Evolutionary conservation across 2,329 filamentous ascomycete species (phyloP).

Genomic region (Penicillium paneum): DNA sequence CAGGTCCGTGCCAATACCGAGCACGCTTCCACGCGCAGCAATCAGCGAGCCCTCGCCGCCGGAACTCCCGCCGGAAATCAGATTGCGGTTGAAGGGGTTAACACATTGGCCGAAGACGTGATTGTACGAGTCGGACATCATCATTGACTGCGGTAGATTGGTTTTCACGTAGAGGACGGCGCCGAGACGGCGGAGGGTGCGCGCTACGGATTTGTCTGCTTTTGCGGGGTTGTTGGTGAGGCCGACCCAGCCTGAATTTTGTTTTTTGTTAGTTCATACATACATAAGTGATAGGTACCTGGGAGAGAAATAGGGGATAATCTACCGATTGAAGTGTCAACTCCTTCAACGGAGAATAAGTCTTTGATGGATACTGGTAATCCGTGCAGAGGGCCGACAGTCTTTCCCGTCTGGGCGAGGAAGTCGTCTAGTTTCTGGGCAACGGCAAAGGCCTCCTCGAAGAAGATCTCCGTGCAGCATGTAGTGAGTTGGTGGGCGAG

Average conservation of each 20-base stretch:
- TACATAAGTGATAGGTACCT: too few species aligned
- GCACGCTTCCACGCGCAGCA: constrained; percentile 47
- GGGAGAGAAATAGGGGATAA: too few species aligned
- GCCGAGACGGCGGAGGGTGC: constrained; percentile 21
- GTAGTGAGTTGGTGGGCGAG: constrained; percentile 34
- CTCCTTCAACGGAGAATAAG: constrained; percentile 22
- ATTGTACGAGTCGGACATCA: constrained; percentile 29
- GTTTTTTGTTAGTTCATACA: background rate
- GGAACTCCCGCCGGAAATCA: constrained; percentile 54
- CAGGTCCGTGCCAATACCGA: constrained; percentile 55
- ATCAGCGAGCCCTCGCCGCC: constrained; percentile 55
- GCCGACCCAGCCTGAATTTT: constrained; percentile 22
- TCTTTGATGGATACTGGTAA: constrained; percentile 53
- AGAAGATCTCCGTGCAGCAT: constrained; percentile 53
- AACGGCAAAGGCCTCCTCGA: constrained; percentile 47
- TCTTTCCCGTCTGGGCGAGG: constrained; percentile 36
- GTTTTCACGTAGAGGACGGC: constrained; percentile 27
- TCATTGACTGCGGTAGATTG: constrained; percentile 26
- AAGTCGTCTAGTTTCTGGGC: constrained; percentile 48
- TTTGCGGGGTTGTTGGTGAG: constrained; percentile 20
- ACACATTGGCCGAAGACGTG: constrained; percentile 54
- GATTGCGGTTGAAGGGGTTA: constrained; percentile 52
- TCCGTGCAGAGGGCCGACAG: constrained; percentile 58
- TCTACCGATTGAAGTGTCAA: constrained; percentile 26
- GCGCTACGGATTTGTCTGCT: constrained; percentile 23